phyloP scores from a whole-genome alignment of 2,329 filamentous ascomycete genomes.

The Cercospora citrullina region DNA sequence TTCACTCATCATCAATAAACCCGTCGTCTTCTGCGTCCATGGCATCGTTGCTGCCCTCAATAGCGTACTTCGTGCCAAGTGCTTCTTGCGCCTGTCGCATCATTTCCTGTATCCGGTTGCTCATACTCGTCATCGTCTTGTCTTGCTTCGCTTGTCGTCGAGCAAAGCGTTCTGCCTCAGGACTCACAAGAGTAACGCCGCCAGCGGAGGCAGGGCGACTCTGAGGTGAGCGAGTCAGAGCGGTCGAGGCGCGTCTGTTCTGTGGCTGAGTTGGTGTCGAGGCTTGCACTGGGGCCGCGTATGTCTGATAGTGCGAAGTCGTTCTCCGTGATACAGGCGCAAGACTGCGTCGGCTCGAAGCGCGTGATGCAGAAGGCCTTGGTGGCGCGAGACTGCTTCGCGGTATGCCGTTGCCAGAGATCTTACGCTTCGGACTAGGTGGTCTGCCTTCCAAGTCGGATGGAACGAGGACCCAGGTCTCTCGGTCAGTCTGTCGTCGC shows the following conservation, averaged over 20 bases:
- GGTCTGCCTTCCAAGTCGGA: slow-evolving; percentile 58
- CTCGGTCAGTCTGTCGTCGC: slow-evolving; percentile 49
- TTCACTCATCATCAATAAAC: slow-evolving; percentile 35
- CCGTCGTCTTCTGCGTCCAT: slow-evolving; percentile 38
- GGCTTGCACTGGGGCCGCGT: slow-evolving; percentile 41
- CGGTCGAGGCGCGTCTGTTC: slow-evolving; percentile 56
- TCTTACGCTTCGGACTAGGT: slow-evolving; percentile 41
- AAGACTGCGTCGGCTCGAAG: slow-evolving; percentile 42
- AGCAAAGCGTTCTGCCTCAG: slow-evolving; percentile 72
- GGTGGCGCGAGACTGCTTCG: slow-evolving; percentile 19
- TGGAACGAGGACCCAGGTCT: slow-evolving; percentile 50
- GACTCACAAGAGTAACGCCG: slow-evolving; percentile 41
- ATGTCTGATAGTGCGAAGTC: slow-evolving; percentile 30
- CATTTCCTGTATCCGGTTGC: slow-evolving; percentile 77
- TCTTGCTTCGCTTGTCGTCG: slow-evolving; percentile 72
- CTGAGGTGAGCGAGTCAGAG: slow-evolving; percentile 49
- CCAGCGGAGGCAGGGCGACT: slow-evolving; percentile 26
- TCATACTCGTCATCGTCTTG: slow-evolving; percentile 75
- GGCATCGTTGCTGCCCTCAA: slow-evolving; percentile 39
- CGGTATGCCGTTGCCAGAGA: slow-evolving; percentile 35
- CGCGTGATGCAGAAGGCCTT: slow-evolving; percentile 34
- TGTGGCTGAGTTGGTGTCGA: slow-evolving; percentile 22
- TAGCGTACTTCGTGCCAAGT: slow-evolving; percentile 56
- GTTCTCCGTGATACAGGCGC: slow-evolving; percentile 44
- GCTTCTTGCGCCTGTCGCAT: slow-evolving; percentile 87